Evolutionary conservation across 2,329 filamentous ascomycete genomes (phyloP), one percentile per base, ranked within the genome.

Genomic region (Incumbomyces lentus): DNA sequence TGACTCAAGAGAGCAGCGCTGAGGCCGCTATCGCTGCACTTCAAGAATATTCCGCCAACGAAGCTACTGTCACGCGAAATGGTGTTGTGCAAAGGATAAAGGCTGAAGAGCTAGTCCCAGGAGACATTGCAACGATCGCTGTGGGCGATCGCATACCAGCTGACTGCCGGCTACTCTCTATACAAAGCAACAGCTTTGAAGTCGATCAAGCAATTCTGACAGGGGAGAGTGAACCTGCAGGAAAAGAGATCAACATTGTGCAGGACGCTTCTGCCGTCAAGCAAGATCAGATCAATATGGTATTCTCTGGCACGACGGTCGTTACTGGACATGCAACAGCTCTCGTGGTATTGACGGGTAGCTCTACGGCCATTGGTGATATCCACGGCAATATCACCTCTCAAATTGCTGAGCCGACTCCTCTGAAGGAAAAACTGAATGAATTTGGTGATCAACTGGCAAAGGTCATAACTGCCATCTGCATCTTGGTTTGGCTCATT

Each of bases 301-400:
- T 98, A 50, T 98, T 98, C 69, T 98, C 93, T 1, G 93, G 93
- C 59, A 98, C 93, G 5, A 96, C 92, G 2, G 88, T 98, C 14
- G 90, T 95, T 16, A 94, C 85, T 54, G 92, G 92, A 52, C 86
- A 90, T 64, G 93, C 92, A 42, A 89, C 79, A 58, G 92, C 92
- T 36, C 71, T 96, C 44, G 92, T 98, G 19, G 89, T 88, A 52
- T 68, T 94, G 61, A 98, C 92, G 14, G 92, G 92, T 55, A 76
- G 81, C 40, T 85, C 80, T 60, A 98, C 92, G 19, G 92, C 92
- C 32, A 98, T 98, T 67, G 92, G 92, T 59, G 92, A 95, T 64
- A 98, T 98, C 54, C 92, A 98, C 64, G 92, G 96, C 69, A 96
- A 89, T 72, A 98, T 98, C 62, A 89, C 88, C 6, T 84, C 90